phyloP scores from a whole-genome alignment of 495 filamentous ascomycete genomes.

The Venustampulla echinocandica region DNA sequence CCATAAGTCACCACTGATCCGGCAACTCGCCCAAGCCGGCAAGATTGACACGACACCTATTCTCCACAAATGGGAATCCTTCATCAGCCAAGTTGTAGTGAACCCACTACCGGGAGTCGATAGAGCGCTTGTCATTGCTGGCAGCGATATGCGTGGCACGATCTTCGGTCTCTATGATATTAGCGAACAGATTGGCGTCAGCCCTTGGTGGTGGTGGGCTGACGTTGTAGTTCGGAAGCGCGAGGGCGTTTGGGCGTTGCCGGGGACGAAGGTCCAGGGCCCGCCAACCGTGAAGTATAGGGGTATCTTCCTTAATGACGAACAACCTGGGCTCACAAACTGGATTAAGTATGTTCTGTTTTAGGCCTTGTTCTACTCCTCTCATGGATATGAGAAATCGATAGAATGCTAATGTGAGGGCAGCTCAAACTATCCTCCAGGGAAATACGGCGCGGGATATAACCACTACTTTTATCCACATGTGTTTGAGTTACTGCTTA shows the following conservation, averaged over 20 bases:
- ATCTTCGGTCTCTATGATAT: conserved; percentile 70
- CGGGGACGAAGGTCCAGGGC: conserved; percentile 45
- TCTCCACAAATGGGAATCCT: conserved; percentile 62
- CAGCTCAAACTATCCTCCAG: conserved; percentile 35
- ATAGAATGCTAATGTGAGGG: too few relatives aligned
- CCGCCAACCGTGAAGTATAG: conserved; percentile 64
- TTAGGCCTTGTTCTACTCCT: conserved; percentile 23
- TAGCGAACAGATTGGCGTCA: conserved; percentile 68
- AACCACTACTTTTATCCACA: conserved; percentile 56
- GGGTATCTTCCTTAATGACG: conserved; percentile 74
- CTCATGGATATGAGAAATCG: neutral
- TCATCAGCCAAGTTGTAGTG: conserved; percentile 49
- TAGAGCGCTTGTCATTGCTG: conserved; percentile 59
- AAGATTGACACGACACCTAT: conserved; percentile 49
- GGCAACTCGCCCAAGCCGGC: conserved; percentile 40
- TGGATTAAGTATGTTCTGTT: conserved; percentile 49
- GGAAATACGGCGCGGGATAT: conserved; percentile 49
- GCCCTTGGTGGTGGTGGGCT: conserved; percentile 71
- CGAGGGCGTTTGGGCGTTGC: conserved; percentile 46
- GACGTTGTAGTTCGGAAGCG: conserved; percentile 51
- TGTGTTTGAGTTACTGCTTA: conserved; percentile 64
- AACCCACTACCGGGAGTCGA: conserved; percentile 48
- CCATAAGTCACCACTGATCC: conserved; percentile 52
- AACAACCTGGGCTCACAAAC: conserved; percentile 61
- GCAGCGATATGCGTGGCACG: conserved; percentile 57